A percentile compares a stretch with the other conserved stretches of the same genome.
Evolutionary conservation across 495 filamentous ascomycete species (phyloP).

Genomic region (Penicillium pancosmium): DNA sequence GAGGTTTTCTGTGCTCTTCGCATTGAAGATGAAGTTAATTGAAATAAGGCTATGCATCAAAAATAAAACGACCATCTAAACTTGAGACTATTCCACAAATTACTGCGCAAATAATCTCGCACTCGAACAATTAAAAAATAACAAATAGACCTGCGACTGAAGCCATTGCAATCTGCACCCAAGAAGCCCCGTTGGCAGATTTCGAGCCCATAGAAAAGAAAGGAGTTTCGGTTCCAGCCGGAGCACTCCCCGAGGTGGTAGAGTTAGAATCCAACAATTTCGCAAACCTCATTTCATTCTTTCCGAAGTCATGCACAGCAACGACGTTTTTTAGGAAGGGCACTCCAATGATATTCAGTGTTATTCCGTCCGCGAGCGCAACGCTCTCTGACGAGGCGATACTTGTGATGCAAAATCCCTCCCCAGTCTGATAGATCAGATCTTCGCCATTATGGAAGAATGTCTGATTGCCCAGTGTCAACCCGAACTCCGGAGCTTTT

Average conservation of each 20-base stretch:
- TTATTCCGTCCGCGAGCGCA: conserved; percentile 25
- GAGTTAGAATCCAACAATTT: conserved; percentile 6
- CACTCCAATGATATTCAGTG: conserved; percentile 64
- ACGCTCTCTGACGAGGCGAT: conserved; percentile 37
- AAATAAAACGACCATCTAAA: background rate
- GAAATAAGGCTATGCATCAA: background rate
- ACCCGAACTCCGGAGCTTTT: conserved; percentile 53
- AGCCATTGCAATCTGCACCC: background rate
- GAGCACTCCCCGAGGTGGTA: background rate
- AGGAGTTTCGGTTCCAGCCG: background rate
- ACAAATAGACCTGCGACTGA: background rate
- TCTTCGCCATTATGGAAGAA: conserved; percentile 56
- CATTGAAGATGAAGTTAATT: background rate
- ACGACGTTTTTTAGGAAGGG: conserved; percentile 80
- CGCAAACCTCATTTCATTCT: conserved; percentile 54
- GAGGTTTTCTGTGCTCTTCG: conserved; percentile 2
- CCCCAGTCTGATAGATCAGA: conserved; percentile 47
- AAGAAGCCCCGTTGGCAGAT: background rate
- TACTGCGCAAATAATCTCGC: background rate
- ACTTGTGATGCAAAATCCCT: conserved; percentile 36
- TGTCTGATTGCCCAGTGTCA: conserved; percentile 48
- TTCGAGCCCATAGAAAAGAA: background rate
- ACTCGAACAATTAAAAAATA: background rate
- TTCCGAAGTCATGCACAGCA: conserved; percentile 62
- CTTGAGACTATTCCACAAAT: background rate